Conservation (phyloP, 2,329 filamentous ascomycete genomes). For the Hypoxylon sp. region DNA sequence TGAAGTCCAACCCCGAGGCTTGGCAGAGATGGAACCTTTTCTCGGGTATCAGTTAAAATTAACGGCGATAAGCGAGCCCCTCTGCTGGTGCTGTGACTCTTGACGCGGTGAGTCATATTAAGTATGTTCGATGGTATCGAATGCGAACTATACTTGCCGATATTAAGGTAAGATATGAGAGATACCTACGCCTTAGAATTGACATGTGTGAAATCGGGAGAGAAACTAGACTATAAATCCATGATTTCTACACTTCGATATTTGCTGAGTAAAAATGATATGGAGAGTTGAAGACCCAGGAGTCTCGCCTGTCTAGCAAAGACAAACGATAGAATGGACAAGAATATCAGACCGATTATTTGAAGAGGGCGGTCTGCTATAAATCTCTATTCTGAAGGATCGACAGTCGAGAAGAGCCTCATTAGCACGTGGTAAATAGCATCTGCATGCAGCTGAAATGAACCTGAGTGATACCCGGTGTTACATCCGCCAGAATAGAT, state of each 20-base stretch:
- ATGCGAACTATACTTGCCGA: neutral
- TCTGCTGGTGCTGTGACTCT: neutral
- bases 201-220: slow-evolving; percentile 7
- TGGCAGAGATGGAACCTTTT: slow-evolving; percentile 1
- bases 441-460: slow-evolving; percentile 28
- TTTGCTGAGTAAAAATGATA: neutral
- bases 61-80: slow-evolving; percentile 1
- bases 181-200: neutral
- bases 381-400: slow-evolving; percentile 18
- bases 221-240: slow-evolving; percentile 9
- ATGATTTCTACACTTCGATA: neutral
- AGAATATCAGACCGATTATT: neutral
- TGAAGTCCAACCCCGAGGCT: slow-evolving; percentile 9
- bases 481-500: slow-evolving; percentile 25
- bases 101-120: slow-evolving; percentile 21
- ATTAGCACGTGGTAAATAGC: slow-evolving; percentile 32
- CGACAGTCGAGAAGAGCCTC: slow-evolving; percentile 18
- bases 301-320: slow-evolving; percentile 1
- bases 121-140: neutral
- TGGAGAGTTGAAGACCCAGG: neutral
- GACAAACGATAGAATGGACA: neutral
- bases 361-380: slow-evolving; percentile 5
- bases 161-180: slow-evolving; percentile 8
- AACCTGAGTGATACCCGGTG: slow-evolving; percentile 14
- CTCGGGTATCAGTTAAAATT: slow-evolving; percentile 1